phyloP scores from a whole-genome alignment of 2,329 filamentous ascomycete species.

The Talaromyces islandicus region DNA sequence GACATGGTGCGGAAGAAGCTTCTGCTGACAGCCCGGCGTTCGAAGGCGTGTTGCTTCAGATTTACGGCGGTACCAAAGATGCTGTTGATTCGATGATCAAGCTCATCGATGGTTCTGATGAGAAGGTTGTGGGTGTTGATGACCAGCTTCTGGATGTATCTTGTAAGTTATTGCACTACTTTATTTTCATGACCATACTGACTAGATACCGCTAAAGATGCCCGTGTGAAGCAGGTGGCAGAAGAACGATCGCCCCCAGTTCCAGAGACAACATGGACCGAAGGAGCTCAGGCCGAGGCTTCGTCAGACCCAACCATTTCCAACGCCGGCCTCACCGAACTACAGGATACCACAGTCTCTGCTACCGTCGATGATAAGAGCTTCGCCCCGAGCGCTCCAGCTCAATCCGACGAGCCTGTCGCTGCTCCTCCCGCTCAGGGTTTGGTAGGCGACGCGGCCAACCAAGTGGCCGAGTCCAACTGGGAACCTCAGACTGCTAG shows the following conservation, averaged over 20 bases:
- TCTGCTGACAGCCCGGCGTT: conserved; percentile 56
- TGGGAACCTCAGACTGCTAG: conserved; percentile 56
- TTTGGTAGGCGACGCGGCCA: conserved; percentile 37
- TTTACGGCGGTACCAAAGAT: conserved; percentile 57
- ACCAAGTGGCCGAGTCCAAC: conserved; percentile 44
- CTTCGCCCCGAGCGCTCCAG: conserved; percentile 10
- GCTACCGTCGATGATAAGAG: conserved; percentile 53
- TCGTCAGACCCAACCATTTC: conserved; percentile 55
- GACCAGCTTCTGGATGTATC: conserved; percentile 48
- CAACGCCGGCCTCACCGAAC: conserved; percentile 56
- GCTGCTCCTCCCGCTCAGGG: conserved; percentile 32
- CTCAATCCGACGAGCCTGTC: conserved; percentile 16
- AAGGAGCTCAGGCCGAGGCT: conserved; percentile 28
- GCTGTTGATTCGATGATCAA: conserved; percentile 56
- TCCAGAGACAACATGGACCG: conserved; percentile 40
- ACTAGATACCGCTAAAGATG: conserved; percentile 32
- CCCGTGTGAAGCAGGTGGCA: conserved; percentile 47
- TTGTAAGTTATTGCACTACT: conserved; percentile 43
- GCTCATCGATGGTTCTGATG: conserved; percentile 54
- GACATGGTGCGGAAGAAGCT: conserved; percentile 53
- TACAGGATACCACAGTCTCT: conserved; percentile 45
- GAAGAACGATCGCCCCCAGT: conserved; percentile 33
- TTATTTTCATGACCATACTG: conserved; percentile 7
- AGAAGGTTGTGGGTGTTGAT: conserved; percentile 54
- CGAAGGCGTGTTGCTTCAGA: conserved; percentile 56